These are phyloP conservation scores for Biscogniauxia mediterranea DNA, from an alignment of 2,329 filamentous ascomycete genomes.

Conservation along the genomic window DNA sequence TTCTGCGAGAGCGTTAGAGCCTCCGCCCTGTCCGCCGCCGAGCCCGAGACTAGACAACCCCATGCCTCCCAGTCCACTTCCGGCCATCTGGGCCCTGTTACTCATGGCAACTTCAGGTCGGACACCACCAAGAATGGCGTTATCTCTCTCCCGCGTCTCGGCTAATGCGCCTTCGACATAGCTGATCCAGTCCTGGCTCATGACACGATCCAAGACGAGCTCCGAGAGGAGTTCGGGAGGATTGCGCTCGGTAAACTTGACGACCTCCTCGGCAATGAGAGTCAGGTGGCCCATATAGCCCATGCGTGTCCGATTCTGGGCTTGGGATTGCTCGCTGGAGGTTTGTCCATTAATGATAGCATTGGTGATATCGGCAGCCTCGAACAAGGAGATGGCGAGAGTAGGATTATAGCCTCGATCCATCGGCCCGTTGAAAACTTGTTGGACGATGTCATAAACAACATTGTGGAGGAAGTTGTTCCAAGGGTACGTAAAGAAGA, in stretches of 20 bases:
- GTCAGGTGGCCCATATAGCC: conserved; percentile 98
- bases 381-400: conserved; percentile 89
- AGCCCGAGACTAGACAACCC: conserved; percentile 48
- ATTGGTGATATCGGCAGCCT: conserved; percentile 83
- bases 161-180: conserved; percentile 93
- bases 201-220: conserved; percentile 80
- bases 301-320: conserved; percentile 81
- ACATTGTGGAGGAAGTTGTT: conserved; percentile 99
- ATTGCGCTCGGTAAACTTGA: conserved; percentile 96
- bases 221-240: conserved; percentile 84
- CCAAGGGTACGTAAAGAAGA: conserved; percentile 98
- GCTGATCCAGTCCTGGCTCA: conserved; percentile 86
- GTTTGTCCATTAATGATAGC: conserved; percentile 89
- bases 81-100: conserved; percentile 64
- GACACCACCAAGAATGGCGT: conserved; percentile 95
- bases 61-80: conserved; percentile 46
- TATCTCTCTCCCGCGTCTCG: conserved; percentile 92
- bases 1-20: conserved; percentile 72
- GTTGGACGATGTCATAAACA: conserved; percentile 97
- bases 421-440: conserved; percentile 98
- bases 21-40: conserved; percentile 35
- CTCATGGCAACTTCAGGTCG: conserved; percentile 86
- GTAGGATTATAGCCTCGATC: conserved; percentile 90
- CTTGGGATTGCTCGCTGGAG: conserved; percentile 81
- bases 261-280: conserved; percentile 94